phyloP scores from a whole-genome alignment of 192 early-diverging fungal genomes.

The Helicostylum pulchrum region DNA sequence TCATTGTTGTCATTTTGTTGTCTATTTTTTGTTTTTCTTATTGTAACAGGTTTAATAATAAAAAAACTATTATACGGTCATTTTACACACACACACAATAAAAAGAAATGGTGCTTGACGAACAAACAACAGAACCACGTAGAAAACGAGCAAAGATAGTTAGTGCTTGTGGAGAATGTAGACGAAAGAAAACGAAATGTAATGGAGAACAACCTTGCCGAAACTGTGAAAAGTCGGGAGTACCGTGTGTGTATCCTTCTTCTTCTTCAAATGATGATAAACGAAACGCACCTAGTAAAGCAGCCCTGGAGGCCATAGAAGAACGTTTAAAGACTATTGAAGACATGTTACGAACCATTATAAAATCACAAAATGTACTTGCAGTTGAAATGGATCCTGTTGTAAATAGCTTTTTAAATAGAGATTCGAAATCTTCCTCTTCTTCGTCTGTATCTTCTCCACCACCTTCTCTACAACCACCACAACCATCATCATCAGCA shows the following conservation, averaged over 20 bases:
- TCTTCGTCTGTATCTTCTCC: conserved; percentile 4
- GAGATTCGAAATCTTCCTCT: background rate
- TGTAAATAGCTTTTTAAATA: conserved; percentile 17
- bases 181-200: conserved; percentile 42
- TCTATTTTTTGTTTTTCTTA: background rate
- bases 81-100: background rate
- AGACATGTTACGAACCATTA: conserved; percentile 35
- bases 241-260: conserved; percentile 31
- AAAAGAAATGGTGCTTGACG: conserved; percentile 7
- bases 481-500: background rate
- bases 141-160: conserved; percentile 41
- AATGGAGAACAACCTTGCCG: conserved; percentile 35
- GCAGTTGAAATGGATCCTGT: conserved; percentile 24
- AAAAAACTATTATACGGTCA: background rate
- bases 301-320: conserved; percentile 39
- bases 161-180: conserved; percentile 38
- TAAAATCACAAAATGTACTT: conserved; percentile 18
- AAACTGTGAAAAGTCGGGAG: conserved; percentile 32
- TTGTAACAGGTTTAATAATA: background rate
- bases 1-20: conserved; percentile 2
- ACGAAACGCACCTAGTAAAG: conserved; percentile 35
- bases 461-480: conserved; percentile 5
- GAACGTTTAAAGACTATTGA: conserved; percentile 40
- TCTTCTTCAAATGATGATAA: conserved; percentile 28
- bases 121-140: conserved; percentile 20